phyloP scores from a whole-genome alignment of 805 yeast genomes.

The Barnettozyma sp. region DNA sequence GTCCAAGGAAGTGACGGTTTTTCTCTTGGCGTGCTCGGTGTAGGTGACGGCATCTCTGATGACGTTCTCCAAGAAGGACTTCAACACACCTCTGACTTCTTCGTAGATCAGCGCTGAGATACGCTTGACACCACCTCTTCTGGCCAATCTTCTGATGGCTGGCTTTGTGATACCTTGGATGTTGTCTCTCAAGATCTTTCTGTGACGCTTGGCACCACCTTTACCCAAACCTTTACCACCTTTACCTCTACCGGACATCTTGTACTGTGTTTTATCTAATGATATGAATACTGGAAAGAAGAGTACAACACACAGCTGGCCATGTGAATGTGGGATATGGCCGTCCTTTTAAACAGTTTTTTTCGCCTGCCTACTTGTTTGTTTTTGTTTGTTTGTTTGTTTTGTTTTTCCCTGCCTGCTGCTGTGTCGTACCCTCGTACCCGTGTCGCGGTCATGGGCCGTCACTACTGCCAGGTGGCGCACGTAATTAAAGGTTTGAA shows the following conservation, averaged over 20 bases:
- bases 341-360: conserved; percentile 3
- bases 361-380: too few species aligned
- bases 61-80: conserved; percentile 92
- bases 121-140: conserved; percentile 99
- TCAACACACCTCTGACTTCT: conserved; percentile 95
- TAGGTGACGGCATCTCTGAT: conserved; percentile 99
- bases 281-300: conserved; percentile 3
- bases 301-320: not conserved
- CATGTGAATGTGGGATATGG: not conserved
- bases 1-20: conserved; percentile 97
- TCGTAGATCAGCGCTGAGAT: conserved; percentile 97
- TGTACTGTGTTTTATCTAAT: conserved; percentile 28
- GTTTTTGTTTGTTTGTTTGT: too few species aligned
- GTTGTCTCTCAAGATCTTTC: conserved; percentile 99
- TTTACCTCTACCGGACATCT: conserved; percentile 99
- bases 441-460: too few species aligned
- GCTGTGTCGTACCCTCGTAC: too few species aligned
- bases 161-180: conserved; percentile 99
- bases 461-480: too few species aligned
- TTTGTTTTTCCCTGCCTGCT: too few species aligned
- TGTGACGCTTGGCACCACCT: conserved; percentile 99
- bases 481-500: too few species aligned
- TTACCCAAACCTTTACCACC: conserved; percentile 99
- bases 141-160: conserved; percentile 99
- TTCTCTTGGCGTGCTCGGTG: conserved; percentile 99